Evolutionary conservation across 1,284 basidiomycete genomes (phyloP).

Genomic region (Leucoagaricus sp.): DNA sequence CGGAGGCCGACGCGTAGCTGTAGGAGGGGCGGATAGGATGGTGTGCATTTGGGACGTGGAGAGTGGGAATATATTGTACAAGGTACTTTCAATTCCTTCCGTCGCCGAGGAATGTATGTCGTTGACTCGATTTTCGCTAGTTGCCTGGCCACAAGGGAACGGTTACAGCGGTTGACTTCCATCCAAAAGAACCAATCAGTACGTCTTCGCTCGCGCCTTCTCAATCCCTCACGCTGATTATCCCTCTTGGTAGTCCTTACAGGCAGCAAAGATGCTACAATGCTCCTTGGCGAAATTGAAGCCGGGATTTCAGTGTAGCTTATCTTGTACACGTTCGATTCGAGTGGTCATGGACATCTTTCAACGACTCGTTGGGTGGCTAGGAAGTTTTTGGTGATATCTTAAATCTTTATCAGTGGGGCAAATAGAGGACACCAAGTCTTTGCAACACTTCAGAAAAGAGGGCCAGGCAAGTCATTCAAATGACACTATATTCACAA

Average conservation of each 20-base stretch:
- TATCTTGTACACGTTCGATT: constrained; percentile 1
- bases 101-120: not conserved
- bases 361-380: no score
- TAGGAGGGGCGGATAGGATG: constrained; percentile 81
- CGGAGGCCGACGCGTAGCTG: constrained; percentile 69
- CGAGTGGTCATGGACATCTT: no score
- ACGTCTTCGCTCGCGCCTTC: constrained; percentile 28
- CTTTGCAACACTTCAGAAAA: no score
- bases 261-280: constrained; percentile 85
- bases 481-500: no score
- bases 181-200: constrained; percentile 92
- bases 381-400: no score
- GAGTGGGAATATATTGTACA: constrained; percentile 82
- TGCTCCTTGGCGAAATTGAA: constrained; percentile 89
- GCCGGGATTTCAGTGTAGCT: constrained; percentile 42
- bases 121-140: no score
- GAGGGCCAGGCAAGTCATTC: no score
- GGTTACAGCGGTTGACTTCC: constrained; percentile 88
- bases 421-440: no score
- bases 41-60: constrained; percentile 96
- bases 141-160: constrained; percentile 94
- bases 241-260: constrained; percentile 64
- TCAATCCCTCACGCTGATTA: not conserved
- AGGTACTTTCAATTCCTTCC: constrained; percentile 43
- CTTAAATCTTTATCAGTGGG: no score